A percentile compares a stretch with the other conserved stretches of the same genome.
Conservation (phyloP, 306 rosid species). For the Aeschynomene evenia region DNA sequence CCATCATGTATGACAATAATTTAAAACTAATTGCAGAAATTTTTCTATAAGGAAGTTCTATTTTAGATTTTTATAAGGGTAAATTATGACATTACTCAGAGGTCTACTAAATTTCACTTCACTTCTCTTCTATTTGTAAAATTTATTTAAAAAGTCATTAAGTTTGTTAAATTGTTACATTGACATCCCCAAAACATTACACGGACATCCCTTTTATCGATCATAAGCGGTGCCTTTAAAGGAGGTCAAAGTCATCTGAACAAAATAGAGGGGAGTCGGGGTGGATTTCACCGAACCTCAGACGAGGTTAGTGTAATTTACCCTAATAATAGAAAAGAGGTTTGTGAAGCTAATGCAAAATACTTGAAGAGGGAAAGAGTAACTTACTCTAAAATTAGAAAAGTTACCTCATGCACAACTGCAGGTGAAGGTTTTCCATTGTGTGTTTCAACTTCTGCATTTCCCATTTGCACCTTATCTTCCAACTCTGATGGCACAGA, state of each 20-base stretch:
- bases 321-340: background rate
- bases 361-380: background rate
- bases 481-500: slow-evolving; percentile 91
- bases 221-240: too few relatives aligned
- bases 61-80: background rate
- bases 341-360: background rate
- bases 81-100: too few relatives aligned
- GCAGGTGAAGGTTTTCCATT: slow-evolving; percentile 80
- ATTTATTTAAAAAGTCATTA: too few relatives aligned
- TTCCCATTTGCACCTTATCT: slow-evolving; percentile 74
- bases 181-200: too few relatives aligned
- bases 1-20: background rate
- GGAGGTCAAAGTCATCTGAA: too few relatives aligned
- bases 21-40: background rate
- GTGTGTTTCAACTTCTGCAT: slow-evolving; percentile 51
- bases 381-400: background rate
- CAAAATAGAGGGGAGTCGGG: too few relatives aligned
- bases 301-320: too few relatives aligned
- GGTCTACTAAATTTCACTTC: too few relatives aligned
- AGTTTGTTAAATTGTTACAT: too few relatives aligned
- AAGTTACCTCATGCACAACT: slow-evolving; percentile 77
- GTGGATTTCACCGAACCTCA: too few relatives aligned
- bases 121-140: too few relatives aligned
- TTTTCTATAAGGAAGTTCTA: background rate
- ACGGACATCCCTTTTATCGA: too few relatives aligned